These are phyloP conservation scores for barley (Hordeum vulgare) DNA, from an alignment of 176 grass and related monocot genomes.

Conservation along the genomic window MorexV3_pseudomolecules_assembly NC_058524.1:107119112-107119611, in stretches of 20 bases:
- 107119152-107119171: slow-evolving; percentile 10
- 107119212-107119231: not conserved
- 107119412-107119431: not conserved
- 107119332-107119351: not conserved
- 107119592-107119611: too few species aligned
- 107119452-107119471: slow-evolving; percentile 30
- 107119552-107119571: too few species aligned
- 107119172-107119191: not conserved
- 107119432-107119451: slow-evolving; percentile 36
- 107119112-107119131: not conserved
- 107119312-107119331: slow-evolving; percentile 6
- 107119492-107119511: too few species aligned
- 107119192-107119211: not conserved
- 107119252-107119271: not conserved
- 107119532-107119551: not conserved
- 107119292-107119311: not conserved
- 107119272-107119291: not conserved
- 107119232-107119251: slow-evolving; percentile 10
- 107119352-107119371: slow-evolving; percentile 13
- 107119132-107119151: not conserved
- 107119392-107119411: slow-evolving; percentile 28
- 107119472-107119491: too few species aligned
- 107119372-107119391: not conserved
- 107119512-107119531: too few species aligned
- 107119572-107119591: too few species aligned